phyloP scores from a whole-genome alignment of 805 yeast species.

The Saccharomycopsis malanga region DNA sequence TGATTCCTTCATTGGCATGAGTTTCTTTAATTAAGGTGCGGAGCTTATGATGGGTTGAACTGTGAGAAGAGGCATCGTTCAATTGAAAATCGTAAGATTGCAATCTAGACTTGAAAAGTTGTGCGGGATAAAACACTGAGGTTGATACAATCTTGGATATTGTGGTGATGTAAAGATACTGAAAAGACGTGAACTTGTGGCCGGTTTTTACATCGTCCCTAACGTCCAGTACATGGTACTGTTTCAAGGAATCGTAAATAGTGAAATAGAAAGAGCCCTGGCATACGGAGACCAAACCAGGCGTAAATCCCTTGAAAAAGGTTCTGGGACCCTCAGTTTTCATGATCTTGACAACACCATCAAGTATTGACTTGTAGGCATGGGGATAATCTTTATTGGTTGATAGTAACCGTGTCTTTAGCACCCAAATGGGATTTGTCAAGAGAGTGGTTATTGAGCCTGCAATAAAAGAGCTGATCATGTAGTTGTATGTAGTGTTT shows the following conservation, averaged over 20 bases:
- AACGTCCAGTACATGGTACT: constrained; percentile 22
- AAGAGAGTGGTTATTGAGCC: constrained; percentile 68
- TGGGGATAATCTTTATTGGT: constrained; percentile 34
- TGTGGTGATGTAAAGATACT: constrained; percentile 62
- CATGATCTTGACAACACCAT: constrained; percentile 47
- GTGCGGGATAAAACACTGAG: constrained; percentile 70
- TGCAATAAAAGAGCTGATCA: constrained; percentile 55
- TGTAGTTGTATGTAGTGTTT: constrained; percentile 33
- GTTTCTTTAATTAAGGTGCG: constrained; percentile 3
- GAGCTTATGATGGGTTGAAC: not conserved
- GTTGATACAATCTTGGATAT: constrained; percentile 64
- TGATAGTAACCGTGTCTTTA: constrained; percentile 82
- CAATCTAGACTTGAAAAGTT: constrained; percentile 68
- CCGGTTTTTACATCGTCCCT: constrained; percentile 24
- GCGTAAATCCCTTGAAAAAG: constrained; percentile 68
- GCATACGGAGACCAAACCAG: constrained; percentile 72
- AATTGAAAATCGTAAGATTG: constrained; percentile 39
- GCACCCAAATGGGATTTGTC: constrained; percentile 94
- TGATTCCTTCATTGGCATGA: constrained; percentile 40
- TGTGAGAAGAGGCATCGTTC: constrained; percentile 11
- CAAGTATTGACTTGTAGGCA: constrained; percentile 51
- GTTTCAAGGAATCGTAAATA: constrained; percentile 72
- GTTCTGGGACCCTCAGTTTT: constrained; percentile 51
- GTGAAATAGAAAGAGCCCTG: constrained; percentile 90
- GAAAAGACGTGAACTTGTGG: constrained; percentile 37